Conservation (phyloP, 2,329 filamentous ascomycete species). For the Trichoderma koningii region DNA sequence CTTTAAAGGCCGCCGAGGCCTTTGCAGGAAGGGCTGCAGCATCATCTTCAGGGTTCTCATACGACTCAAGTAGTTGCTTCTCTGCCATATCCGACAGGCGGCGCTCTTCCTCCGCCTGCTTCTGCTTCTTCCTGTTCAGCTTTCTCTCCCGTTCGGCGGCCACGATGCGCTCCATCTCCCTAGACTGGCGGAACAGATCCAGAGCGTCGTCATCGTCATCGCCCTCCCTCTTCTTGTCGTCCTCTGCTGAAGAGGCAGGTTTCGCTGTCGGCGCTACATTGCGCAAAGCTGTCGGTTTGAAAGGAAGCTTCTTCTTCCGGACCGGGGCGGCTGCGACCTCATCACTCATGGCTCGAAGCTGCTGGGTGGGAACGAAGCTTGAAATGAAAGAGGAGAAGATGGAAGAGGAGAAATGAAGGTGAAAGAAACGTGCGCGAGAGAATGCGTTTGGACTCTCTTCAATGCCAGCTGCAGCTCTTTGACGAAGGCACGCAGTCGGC, state of each 20-base stretch:
- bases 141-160: constrained; percentile 45
- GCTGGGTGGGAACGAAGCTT: not conserved
- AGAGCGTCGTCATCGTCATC: constrained; percentile 43
- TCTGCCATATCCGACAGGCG: constrained; percentile 26
- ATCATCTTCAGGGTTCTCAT: constrained; percentile 9
- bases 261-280: constrained; percentile 35
- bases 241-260: constrained; percentile 26
- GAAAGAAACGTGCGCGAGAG: not conserved
- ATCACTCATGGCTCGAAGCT: constrained; percentile 38
- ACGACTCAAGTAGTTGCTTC: constrained; percentile 32
- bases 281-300: constrained; percentile 52
- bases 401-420: not conserved
- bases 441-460: not conserved
- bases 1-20: not conserved
- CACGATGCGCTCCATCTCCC: constrained; percentile 51
- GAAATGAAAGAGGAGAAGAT: not conserved
- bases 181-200: constrained; percentile 53
- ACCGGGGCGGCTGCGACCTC: constrained; percentile 32
- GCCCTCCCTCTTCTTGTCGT: constrained; percentile 20
- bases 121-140: constrained; percentile 34
- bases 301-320: constrained; percentile 48
- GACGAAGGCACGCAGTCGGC: not conserved
- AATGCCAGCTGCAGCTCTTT: not conserved
- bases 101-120: constrained; percentile 32
- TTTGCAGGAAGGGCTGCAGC: constrained; percentile 30